phyloP scores from a whole-genome alignment of 148 eudicot genomes.

The Cornus controversa region DNA sequence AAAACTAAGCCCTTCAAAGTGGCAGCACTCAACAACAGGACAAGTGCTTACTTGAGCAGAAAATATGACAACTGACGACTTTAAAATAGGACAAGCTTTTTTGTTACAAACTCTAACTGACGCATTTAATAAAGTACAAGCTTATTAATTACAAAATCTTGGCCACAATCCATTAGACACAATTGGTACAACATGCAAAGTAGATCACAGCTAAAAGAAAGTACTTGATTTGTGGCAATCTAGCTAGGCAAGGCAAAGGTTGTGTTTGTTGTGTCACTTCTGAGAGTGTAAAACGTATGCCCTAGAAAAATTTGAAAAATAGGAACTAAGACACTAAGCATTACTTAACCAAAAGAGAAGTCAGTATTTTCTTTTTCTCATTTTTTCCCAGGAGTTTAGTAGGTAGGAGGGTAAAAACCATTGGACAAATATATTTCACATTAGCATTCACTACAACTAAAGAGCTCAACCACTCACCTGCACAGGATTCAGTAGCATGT shows the following conservation, averaged over 20 bases:
- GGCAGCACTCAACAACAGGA: not conserved
- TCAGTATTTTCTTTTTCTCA: no score
- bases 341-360: no score
- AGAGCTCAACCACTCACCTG: constrained; percentile 46
- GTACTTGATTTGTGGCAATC: not conserved
- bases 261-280: not conserved
- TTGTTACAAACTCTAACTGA: not conserved
- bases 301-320: no score
- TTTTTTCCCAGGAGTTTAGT: no score
- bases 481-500: constrained; percentile 77
- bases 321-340: no score
- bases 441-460: not conserved
- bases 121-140: not conserved
- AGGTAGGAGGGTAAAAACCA: no score
- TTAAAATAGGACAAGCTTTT: not conserved
- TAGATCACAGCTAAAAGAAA: not conserved
- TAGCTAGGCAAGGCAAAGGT: not conserved
- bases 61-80: not conserved
- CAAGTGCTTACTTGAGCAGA: not conserved
- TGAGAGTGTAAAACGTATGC: no score
- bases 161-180: not conserved
- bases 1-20: not conserved
- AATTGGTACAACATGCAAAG: not conserved
- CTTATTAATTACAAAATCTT: not conserved
- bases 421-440: not conserved